Percentiles rank a stretch among this genome's conserved stretches.
Conservation (phyloP, 331 rosid species). For the Cydonia oblonga region DNA sequence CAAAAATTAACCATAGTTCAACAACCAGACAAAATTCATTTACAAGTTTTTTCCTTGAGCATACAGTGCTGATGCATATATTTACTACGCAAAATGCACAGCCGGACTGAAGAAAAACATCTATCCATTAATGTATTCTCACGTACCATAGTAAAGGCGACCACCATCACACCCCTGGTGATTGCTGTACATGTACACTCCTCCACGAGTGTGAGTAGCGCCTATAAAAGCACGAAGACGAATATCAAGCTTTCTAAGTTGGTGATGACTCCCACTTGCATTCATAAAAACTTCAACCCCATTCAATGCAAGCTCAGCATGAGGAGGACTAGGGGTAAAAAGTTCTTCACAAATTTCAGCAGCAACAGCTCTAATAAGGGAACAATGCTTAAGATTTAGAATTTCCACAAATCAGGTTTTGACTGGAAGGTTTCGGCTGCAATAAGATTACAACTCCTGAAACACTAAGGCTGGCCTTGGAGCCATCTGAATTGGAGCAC, state of each 20-base stretch:
- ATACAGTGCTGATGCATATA: not conserved
- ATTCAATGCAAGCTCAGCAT: constrained; percentile 84
- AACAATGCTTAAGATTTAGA: constrained; percentile 12
- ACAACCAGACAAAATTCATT: not conserved
- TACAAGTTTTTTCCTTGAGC: not conserved
- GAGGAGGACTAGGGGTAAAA: constrained; percentile 70
- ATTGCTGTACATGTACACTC: constrained; percentile 92
- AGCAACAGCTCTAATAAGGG: constrained; percentile 68
- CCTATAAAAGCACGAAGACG: constrained; percentile 82
- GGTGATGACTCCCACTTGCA: constrained; percentile 99
- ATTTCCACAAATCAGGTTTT: constrained; percentile 4
- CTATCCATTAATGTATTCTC: not conserved
- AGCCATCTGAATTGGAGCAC: not conserved
- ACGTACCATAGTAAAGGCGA: constrained; percentile 86
- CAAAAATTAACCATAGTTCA: not conserved
- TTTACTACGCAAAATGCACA: not conserved
- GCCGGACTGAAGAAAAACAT: not conserved
- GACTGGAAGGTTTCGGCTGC: not conserved
- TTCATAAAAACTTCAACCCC: constrained; percentile 97
- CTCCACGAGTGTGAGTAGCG: constrained; percentile 87
- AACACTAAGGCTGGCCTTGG: not conserved
- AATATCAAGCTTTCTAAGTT: constrained; percentile 87
- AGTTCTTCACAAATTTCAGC: constrained; percentile 97
- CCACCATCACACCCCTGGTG: constrained; percentile 96
- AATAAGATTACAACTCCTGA: not conserved